Percentiles rank a stretch among this genome's conserved stretches.
Evolutionary conservation across 805 yeast genomes (phyloP).

Genomic region (Candida ovalis): DNA sequence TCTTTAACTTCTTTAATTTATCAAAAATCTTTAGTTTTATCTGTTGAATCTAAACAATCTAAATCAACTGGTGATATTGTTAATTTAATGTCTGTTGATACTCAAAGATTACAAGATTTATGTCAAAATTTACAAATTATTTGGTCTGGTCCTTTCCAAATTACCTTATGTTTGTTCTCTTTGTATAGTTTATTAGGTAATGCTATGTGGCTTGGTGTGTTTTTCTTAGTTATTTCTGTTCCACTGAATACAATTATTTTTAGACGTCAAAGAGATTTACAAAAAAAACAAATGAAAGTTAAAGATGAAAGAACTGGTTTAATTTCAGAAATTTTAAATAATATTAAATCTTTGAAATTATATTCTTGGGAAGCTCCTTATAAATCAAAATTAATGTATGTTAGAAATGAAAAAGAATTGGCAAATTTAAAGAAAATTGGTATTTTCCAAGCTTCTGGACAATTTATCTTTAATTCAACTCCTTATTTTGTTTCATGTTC

Average conservation of each 20-base stretch:
- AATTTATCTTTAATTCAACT: slow-evolving; percentile 77
- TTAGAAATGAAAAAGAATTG: slow-evolving; percentile 86
- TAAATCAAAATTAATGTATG: slow-evolving; percentile 64
- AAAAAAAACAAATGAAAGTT: slow-evolving; percentile 80
- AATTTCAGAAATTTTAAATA: slow-evolving; percentile 82
- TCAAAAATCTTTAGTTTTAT: slow-evolving; percentile 61
- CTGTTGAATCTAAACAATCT: slow-evolving; percentile 66
- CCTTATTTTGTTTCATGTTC: slow-evolving; percentile 88
- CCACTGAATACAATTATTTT: slow-evolving; percentile 76
- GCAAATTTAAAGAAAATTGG: slow-evolving; percentile 73
- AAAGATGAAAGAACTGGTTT: slow-evolving; percentile 92
- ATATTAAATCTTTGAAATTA: slow-evolving; percentile 86
- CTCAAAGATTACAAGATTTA: slow-evolving; percentile 81
- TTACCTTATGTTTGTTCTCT: slow-evolving; percentile 68
- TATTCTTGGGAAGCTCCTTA: slow-evolving; percentile 96
- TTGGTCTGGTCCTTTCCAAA: slow-evolving; percentile 95
- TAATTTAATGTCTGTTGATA: slow-evolving; percentile 90
- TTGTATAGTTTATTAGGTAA: slow-evolving; percentile 72
- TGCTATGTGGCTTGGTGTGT: slow-evolving; percentile 96
- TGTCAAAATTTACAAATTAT: slow-evolving; percentile 72
- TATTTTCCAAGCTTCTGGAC: slow-evolving; percentile 61
- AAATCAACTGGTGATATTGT: slow-evolving; percentile 91
- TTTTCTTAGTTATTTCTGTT: slow-evolving; percentile 69
- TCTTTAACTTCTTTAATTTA: slow-evolving; percentile 65
- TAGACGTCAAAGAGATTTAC: slow-evolving; percentile 63